These are phyloP conservation scores for Alternaria metachromatica DNA, from an alignment of 2,329 filamentous ascomycete species.

Conservation along the genomic window DNA sequence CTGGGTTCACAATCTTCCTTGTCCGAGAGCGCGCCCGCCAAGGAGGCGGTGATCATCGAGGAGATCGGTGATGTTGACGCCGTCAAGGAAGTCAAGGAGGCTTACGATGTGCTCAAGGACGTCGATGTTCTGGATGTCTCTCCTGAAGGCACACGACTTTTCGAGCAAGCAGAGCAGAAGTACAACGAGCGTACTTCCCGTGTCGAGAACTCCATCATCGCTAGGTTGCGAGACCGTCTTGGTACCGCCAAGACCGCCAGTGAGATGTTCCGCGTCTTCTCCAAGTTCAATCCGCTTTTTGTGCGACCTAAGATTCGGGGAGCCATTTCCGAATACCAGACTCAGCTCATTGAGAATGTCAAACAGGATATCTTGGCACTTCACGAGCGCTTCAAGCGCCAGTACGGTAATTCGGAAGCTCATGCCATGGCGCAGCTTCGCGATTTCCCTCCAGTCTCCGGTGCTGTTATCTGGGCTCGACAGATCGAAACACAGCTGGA, in stretches of 20 bases:
- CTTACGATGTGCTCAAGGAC: conserved; percentile 91
- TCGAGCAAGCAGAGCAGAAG: conserved; percentile 91
- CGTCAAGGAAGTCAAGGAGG: conserved; percentile 92
- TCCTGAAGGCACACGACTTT: conserved; percentile 84
- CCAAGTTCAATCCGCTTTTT: conserved; percentile 98
- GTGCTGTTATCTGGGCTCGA: conserved; percentile 95
- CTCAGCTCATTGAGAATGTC: conserved; percentile 96
- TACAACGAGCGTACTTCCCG: conserved; percentile 98
- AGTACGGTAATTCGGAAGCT: conserved; percentile 97
- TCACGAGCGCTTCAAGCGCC: conserved; percentile 97
- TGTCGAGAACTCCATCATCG: conserved; percentile 99
- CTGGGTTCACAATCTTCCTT: conserved; percentile 68
- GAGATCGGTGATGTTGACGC: conserved; percentile 98
- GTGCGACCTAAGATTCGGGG: conserved; percentile 98
- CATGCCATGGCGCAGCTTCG: conserved; percentile 98
- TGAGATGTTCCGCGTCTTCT: conserved; percentile 99
- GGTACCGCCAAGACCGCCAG: conserved; percentile 96
- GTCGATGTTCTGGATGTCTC: conserved; percentile 95
- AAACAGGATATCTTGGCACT: conserved; percentile 93
- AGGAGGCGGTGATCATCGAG: conserved; percentile 73
- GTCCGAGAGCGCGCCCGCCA: conserved; percentile 48
- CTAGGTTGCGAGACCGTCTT: conserved; percentile 85
- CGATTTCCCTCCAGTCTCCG: conserved; percentile 93
- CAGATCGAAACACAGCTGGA: conserved; percentile 97
- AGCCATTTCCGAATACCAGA: conserved; percentile 97